A percentile compares a stretch with the other conserved stretches of the same genome.
These are phyloP conservation scores for Rosa chinensis DNA, from an alignment of 306 rosid genomes.

Conservation along the genomic window DNA sequence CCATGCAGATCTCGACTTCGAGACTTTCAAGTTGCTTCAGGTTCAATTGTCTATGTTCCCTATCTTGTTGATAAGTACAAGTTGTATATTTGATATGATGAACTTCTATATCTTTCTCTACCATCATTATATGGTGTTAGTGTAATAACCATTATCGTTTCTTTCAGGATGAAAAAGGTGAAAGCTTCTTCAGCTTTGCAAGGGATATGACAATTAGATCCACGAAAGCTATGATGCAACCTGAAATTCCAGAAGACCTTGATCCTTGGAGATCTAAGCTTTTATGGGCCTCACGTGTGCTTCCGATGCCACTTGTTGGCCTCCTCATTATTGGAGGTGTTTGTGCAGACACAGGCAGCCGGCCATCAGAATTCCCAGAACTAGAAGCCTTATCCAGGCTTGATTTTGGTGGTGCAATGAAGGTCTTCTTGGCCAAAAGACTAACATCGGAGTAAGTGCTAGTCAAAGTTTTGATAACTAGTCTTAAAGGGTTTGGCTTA, in stretches of 20 bases:
- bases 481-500: not conserved
- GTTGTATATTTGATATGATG: not conserved
- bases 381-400: conserved; percentile 91
- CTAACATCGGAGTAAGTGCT: conserved; percentile 73
- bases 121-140: not conserved
- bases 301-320: conserved; percentile 98
- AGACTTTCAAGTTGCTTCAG: conserved; percentile 88
- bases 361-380: conserved; percentile 78
- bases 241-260: conserved; percentile 67
- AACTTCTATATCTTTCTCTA: not conserved
- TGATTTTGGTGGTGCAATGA: conserved; percentile 90
- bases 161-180: conserved; percentile 82
- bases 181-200: conserved; percentile 88
- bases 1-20: conserved; percentile 98
- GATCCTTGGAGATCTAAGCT: conserved; percentile 88
- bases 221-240: conserved; percentile 72
- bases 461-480: conserved; percentile 1
- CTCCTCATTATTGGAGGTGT: conserved; percentile 74
- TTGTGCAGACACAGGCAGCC: conserved; percentile 69
- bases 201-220: conserved; percentile 86
- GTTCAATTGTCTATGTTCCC: conserved; percentile 33
- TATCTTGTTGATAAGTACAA: not conserved
- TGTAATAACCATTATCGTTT: conserved; percentile 14
- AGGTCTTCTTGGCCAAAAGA: conserved; percentile 84
- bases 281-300: conserved; percentile 90